phyloP scores from a whole-genome alignment of 441 rosid genomes.

The Jatropha multifida region DNA sequence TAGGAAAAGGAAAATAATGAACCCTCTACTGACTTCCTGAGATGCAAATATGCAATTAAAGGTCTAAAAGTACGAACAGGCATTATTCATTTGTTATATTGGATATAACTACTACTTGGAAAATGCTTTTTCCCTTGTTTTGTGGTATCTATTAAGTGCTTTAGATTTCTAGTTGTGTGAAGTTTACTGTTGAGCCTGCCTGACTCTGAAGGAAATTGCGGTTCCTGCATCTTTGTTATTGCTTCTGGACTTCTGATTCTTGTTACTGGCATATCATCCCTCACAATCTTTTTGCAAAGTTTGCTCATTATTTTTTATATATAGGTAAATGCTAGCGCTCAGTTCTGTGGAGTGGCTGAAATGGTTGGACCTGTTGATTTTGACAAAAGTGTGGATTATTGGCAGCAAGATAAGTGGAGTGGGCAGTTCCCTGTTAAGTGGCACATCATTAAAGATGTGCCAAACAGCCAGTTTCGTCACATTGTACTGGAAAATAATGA shows the following conservation, averaged over 20 bases:
- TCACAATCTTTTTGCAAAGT: conserved; percentile 12
- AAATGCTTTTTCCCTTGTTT: neutral
- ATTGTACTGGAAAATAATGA: conserved; percentile 70
- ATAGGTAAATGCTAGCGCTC: conserved; percentile 86
- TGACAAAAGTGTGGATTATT: conserved; percentile 61
- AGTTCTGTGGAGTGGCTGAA: conserved; percentile 81
- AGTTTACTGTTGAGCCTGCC: neutral
- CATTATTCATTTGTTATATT: too few species aligned
- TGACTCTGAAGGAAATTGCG: neutral
- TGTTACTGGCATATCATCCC: neutral
- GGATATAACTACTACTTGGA: neutral
- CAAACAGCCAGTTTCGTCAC: conserved; percentile 67
- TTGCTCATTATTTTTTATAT: conserved; percentile 23
- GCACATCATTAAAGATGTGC: conserved; percentile 78
- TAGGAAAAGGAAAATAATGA: neutral
- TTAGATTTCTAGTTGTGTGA: neutral
- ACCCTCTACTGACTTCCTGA: neutral
- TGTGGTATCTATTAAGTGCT: neutral
- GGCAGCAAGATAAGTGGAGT: conserved; percentile 89
- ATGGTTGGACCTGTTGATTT: conserved; percentile 80
- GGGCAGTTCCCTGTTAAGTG: conserved; percentile 83
- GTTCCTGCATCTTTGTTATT: neutral
- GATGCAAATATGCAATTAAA: neutral
- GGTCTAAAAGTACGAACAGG: neutral
- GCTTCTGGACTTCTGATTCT: conserved; percentile 9